Conservation (phyloP, 2,329 filamentous ascomycete genomes). For the Penicillium brasilianum region DNA sequence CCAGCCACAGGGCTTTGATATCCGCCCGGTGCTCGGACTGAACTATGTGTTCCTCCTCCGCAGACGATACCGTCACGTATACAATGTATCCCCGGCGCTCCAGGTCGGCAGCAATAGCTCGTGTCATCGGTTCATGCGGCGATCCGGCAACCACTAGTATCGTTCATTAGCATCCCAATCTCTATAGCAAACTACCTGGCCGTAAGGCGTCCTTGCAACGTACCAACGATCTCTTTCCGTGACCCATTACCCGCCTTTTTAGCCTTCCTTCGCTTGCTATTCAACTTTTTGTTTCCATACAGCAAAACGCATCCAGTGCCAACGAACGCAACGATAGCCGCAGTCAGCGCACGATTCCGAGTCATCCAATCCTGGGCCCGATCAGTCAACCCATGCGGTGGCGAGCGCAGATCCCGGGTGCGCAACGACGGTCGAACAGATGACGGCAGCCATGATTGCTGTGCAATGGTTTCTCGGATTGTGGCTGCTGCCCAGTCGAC, state of each 20-base stretch:
- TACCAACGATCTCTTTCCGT: constrained; percentile 77
- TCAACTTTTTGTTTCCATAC: constrained; percentile 64
- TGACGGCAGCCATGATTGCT: constrained; percentile 74
- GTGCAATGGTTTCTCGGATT: constrained; percentile 71
- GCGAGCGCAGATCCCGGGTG: constrained; percentile 36
- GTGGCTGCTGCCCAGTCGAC: constrained; percentile 75
- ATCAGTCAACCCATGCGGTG: constrained; percentile 53
- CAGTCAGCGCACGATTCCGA: constrained; percentile 73
- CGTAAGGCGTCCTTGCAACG: constrained; percentile 26
- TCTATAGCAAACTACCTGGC: constrained; percentile 15
- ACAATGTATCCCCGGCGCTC: constrained; percentile 93
- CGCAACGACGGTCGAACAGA: constrained; percentile 62
- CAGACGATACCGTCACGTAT: constrained; percentile 83
- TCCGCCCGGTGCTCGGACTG: constrained; percentile 78
- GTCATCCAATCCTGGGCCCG: constrained; percentile 72
- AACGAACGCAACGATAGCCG: constrained; percentile 71
- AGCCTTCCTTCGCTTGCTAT: constrained; percentile 71
- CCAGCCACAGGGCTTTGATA: constrained; percentile 79
- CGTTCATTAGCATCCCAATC: constrained; percentile 20
- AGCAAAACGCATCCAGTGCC: constrained; percentile 66
- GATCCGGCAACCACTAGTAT: constrained; percentile 81
- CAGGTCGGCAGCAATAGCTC: constrained; percentile 81
- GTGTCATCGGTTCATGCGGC: constrained; percentile 80
- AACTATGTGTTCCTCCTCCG: constrained; percentile 82
- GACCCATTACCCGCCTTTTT: constrained; percentile 81